A percentile compares a stretch with the other conserved stretches of the same genome.
Evolutionary conservation across 257 asterid species (phyloP).

Genomic region (Penstemon eatonii): DNA sequence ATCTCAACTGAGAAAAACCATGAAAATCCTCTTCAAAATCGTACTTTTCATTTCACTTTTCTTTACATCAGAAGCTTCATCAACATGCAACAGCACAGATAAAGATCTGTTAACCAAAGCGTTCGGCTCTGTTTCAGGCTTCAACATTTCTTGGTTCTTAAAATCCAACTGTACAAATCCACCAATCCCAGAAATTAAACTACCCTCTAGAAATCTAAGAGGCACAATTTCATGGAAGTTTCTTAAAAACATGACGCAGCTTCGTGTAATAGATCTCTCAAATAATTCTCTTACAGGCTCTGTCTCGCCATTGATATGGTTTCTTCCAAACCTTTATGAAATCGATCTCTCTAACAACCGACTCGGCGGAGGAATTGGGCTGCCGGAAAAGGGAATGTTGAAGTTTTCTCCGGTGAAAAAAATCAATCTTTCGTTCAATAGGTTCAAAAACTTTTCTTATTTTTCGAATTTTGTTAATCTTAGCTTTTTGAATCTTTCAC

Average conservation of each 20-base stretch:
- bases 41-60: constrained; percentile 37
- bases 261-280: constrained; percentile 73
- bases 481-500: constrained; percentile 56
- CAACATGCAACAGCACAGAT: constrained; percentile 53
- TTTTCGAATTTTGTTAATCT: constrained; percentile 46
- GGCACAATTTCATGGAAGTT: constrained; percentile 78
- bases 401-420: constrained; percentile 35
- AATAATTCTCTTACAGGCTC: constrained; percentile 62
- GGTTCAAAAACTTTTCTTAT: constrained; percentile 61
- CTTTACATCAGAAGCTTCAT: constrained; percentile 34
- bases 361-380: constrained; percentile 64
- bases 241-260: constrained; percentile 57
- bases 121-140: constrained; percentile 69
- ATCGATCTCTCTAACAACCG: constrained; percentile 66
- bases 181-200: constrained; percentile 42
- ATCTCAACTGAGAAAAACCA: constrained; percentile 22
- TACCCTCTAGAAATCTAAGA: constrained; percentile 60
- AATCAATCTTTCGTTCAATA: constrained; percentile 68
- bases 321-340: constrained; percentile 49
- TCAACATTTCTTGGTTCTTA: constrained; percentile 58
- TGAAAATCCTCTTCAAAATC: constrained; percentile 41
- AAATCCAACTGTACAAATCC: constrained; percentile 45
- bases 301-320: constrained; percentile 59
- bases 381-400: constrained; percentile 25
- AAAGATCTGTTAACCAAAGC: constrained; percentile 49